phyloP scores from a whole-genome alignment of 192 early-diverging fungal genomes.

The Rhizoclosmatium globosum region DNA sequence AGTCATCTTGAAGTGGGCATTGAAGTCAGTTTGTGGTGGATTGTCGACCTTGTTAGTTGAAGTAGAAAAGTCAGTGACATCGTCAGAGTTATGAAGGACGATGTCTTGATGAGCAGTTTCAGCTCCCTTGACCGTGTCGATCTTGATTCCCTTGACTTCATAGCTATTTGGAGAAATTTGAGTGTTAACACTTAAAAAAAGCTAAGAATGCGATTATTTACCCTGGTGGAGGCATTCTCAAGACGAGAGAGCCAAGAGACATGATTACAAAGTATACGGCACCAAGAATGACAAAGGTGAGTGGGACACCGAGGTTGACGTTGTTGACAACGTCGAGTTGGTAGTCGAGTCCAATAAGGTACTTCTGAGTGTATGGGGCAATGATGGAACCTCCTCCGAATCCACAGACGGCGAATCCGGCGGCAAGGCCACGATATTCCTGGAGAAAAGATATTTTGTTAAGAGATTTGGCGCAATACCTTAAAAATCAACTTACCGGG shows the following conservation, averaged over 20 bases:
- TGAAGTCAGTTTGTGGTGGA: background rate
- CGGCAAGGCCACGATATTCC: no score
- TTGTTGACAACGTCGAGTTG: no score
- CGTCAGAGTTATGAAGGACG: background rate
- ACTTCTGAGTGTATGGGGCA: no score
- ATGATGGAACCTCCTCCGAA: no score
- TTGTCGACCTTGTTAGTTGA: background rate
- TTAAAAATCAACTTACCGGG: conserved; percentile 48
- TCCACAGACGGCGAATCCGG: no score
- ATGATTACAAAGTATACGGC: conserved; percentile 68
- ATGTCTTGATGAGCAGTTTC: conserved; percentile 22
- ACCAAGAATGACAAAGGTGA: conserved; percentile 72
- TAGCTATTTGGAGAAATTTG: conserved; percentile 75
- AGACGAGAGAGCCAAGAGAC: conserved; percentile 39
- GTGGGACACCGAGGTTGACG: no score
- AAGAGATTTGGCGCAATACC: conserved; percentile 14
- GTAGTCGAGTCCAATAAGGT: no score
- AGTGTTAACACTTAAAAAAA: background rate
- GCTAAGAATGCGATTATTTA: background rate
- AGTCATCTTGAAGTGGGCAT: conserved; percentile 27
- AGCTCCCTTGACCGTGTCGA: conserved; percentile 52
- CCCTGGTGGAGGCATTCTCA: conserved; percentile 59
- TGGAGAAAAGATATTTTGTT: background rate
- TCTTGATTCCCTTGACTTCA: conserved; percentile 67
- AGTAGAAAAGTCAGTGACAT: background rate